phyloP scores from a whole-genome alignment of 176 grass and related monocot genomes.

The Rhynchospora pubera region DNA sequence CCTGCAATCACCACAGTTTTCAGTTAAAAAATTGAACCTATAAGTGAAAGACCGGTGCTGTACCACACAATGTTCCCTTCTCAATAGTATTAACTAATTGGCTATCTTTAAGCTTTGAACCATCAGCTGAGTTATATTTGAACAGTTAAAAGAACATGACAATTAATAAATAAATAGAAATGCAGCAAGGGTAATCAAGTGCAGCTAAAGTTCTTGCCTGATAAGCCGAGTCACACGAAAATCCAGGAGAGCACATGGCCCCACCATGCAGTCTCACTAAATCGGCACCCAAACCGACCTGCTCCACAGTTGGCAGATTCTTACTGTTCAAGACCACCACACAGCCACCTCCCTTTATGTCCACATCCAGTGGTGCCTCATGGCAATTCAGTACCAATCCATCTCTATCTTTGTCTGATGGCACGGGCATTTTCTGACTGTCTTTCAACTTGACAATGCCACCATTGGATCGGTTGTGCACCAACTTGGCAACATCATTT shows the following conservation, averaged over 20 bases:
- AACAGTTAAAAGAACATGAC: neutral
- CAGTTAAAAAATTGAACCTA: neutral
- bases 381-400: conserved; percentile 74
- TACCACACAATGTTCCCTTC: neutral
- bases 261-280: conserved; percentile 63
- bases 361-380: conserved; percentile 60
- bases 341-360: conserved; percentile 57
- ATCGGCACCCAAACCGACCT: conserved; percentile 70
- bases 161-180: neutral
- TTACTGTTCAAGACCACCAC: conserved; percentile 79
- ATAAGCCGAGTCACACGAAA: conserved; percentile 84
- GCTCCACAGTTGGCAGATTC: conserved; percentile 62
- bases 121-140: too few relatives aligned
- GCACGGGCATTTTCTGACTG: conserved; percentile 35
- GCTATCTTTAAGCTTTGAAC: too few relatives aligned
- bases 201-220: conserved; percentile 11
- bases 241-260: conserved; percentile 89
- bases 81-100: neutral
- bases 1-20: conserved; percentile 26
- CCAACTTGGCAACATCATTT: conserved; percentile 42
- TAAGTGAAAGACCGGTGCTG: neutral
- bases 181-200: neutral
- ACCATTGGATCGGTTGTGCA: conserved; percentile 31
- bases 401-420: conserved; percentile 21
- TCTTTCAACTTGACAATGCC: conserved; percentile 52